Evolutionary conservation across 352 stramenopile species (phyloP), one percentile per base, ranked within the genome.

Genomic region (Albugo candida): DNA sequence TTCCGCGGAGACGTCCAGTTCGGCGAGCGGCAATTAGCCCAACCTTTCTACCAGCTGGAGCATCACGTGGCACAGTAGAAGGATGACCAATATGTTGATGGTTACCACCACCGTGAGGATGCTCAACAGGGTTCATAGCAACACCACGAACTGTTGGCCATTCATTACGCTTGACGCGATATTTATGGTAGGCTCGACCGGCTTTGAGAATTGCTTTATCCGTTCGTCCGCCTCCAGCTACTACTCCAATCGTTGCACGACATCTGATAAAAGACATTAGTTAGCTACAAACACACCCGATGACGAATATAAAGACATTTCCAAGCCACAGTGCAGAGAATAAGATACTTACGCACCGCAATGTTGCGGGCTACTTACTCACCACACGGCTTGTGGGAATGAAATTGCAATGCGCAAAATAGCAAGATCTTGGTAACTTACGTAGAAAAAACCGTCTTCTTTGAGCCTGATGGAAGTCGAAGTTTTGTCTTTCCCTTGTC

Each of bases 81-180:
- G 95, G 92, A 72, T 96, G 94, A 93, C 95, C 95, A 81, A 99
- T 98, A 74, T 99, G 95, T 82, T 99, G 94, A 76, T 99, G 95
- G 91, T 99, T 98, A 97, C 95, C 95, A 94, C 95, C 95, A 94
- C 95, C 95, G 79, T 97, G 88, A 49, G 94, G 94, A 74, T 99
- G 95, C 83, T 99, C 95, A 55, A 99, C 94, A 47, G 95, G 95
- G 75, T 99, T 99, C 83, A 98, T 98, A 41, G 94, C 95, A 58
- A 99, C 94, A 97, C 95, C 95, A 94, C 95, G 83, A 70, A 98
- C 94, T 52, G 78, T 91, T 18, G 94, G 95, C 94, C 94, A 99
- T 74, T 96, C 94, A 82, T 99, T 98, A 64, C 95, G 86, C 86
- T 99, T 99, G 34, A 94, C 94, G 59, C 83, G 72, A 74, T 96